Evolutionary conservation across 2,329 filamentous ascomycete genomes (phyloP), one percentile per base, ranked within the genome.

Genomic region (Tolypocladium amazonense): DNA sequence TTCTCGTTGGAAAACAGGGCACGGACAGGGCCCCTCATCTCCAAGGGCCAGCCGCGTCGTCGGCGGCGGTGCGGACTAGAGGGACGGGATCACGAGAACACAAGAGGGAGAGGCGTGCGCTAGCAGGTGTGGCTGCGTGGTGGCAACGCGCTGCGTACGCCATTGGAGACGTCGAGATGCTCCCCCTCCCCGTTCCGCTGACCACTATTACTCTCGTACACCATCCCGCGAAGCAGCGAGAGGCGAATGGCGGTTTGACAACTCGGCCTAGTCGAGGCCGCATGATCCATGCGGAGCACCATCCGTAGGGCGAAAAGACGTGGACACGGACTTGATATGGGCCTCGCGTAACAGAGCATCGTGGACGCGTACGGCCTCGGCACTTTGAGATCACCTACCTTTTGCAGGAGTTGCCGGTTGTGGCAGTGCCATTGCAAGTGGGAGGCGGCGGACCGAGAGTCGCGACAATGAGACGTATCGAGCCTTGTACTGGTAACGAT

Each of bases 111-210:
- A 39, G 38, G 57, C 52, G 39, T 54, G 25, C 45, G 43, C 56
- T 55, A 43, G 14, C 11, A 9, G 55, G 47, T 57, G 56, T 61
- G 61, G 61, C 61, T 59, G 61, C 59, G 30, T 23, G 50, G 61
- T 61, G 61, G 61, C 61, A 58, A 61, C 53, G 41, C 35, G 30
- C 43, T 53, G 37, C 27, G 56, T 35, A 33, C 6, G n/a, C 15
- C 25, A 50, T 52, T 52, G 47, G 27, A 50, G 27, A 53, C 50
- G n/a, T 20, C 47, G 5, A 18, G 25, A 33, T 5, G 47, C 15
- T 52, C n/a, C 47, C 47, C 27, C 47, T 52, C 47, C 18, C 9
- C 18, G 27, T 33, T n/a, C 27, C 47, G 47, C 27, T 9, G 23
- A 30, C 8, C 9, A 20, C 27, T 8, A 33, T n/a, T n/a, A n/a